These are phyloP conservation scores for Eragrostis curvula DNA, from an alignment of 176 grass and related monocot genomes.

Conservation along the genomic window DNA sequence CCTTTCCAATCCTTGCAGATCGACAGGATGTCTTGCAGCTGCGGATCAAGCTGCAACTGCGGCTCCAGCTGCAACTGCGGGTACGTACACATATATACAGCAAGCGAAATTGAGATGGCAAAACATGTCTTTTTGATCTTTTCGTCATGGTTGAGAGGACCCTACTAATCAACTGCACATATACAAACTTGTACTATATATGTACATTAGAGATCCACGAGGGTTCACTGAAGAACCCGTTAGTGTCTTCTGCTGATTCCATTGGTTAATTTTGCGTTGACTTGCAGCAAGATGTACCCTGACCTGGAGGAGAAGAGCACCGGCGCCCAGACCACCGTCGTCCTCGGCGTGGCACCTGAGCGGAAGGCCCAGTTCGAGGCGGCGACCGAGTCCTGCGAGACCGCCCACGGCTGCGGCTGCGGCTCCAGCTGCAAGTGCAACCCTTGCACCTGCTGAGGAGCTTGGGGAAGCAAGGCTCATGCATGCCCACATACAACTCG, in stretches of 20 bases:
- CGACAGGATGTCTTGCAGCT: constrained; percentile 50
- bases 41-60: constrained; percentile 47
- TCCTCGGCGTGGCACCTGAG: constrained; percentile 41
- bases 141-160: neutral
- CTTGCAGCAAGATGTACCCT: constrained; percentile 56
- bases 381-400: constrained; percentile 26
- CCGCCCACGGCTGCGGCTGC: constrained; percentile 48
- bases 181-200: too few species aligned
- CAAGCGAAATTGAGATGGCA: neutral
- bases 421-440: constrained; percentile 36
- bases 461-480: neutral
- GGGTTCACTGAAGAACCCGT: too few species aligned
- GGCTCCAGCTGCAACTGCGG: constrained; percentile 16
- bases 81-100: neutral
- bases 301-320: constrained; percentile 48
- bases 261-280: neutral
- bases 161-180: too few species aligned
- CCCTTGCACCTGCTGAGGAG: neutral
- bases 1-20: neutral
- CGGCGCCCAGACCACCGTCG: constrained; percentile 13
- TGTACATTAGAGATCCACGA: too few species aligned
- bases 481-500: neutral
- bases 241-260: too few species aligned
- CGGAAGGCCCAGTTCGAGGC: constrained; percentile 37
- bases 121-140: neutral